Base-by-base conservation (phyloP, 2,329 filamentous ascomycete species). In the Fusarium globosum region DNA sequence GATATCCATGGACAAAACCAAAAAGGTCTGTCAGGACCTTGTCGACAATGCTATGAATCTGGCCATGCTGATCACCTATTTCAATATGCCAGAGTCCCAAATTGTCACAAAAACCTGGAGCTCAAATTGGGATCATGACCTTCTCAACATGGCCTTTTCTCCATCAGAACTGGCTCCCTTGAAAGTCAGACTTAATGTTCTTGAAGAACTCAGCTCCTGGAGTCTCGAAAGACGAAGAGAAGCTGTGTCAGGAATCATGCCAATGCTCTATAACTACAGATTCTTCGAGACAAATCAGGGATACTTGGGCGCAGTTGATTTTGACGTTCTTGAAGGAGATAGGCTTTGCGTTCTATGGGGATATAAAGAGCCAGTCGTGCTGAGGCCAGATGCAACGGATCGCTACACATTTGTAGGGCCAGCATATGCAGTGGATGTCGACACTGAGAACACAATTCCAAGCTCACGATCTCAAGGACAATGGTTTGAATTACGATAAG, bases 401-500 rank as follows among this genome's bases (percentile, higher is more conserved):
- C 28, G 16, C 15, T 56, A 56, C 15, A 12, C 49, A 30, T 69
- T 56, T 26, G 33, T 51, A 9, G 57, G 36, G 10, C 15, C 38
- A 15, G 36, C 42, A 45, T 64, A 33, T 9, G 42, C 49, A n/a
- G n/a, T 68, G 21, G 57, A 68, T 20, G 26, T 39, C 5, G 38
- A 41, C 4, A 28, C n/a, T 16, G 21, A 55, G 10, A 35, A 45
- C n/a, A 18, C 33, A 16, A 35, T 45, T 26, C 38, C 28, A 39
- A 56, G 9, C 7, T 18, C 26, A 43, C 16, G 48, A 28, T 46
- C 38, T 49, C 33, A 33, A 18, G 35, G 42, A 28, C 45, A 41
- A 41, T 69, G 38, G 65, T 16, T 51, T n/a, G 57, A 56, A 28
- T n/a, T 63, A 36, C 56, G 28, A 26, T 69, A 23, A 48, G 48